Conservation (phyloP, 169 alveolate genomes). For the Eimeria necatrix region DNA sequence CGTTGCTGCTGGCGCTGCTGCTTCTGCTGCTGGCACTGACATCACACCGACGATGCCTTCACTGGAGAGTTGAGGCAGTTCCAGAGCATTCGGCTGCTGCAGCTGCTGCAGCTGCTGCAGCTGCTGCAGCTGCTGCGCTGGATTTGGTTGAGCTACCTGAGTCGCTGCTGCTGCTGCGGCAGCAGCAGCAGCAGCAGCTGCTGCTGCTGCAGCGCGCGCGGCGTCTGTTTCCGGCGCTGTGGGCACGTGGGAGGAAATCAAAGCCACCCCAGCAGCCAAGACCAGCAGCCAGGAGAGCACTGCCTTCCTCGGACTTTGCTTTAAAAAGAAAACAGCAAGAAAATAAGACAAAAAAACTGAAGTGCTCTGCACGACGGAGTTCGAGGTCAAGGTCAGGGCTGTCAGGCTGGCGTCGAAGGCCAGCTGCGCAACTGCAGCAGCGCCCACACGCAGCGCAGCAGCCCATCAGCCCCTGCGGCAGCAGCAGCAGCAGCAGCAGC, state of each 20-base stretch:
- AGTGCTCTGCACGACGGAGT: background rate
- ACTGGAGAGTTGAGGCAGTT: background rate
- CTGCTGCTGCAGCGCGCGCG: background rate
- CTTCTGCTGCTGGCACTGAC: background rate
- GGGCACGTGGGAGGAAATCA: conserved; percentile 34
- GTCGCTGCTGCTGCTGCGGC: background rate
- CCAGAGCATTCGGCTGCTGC: background rate
- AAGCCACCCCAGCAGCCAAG: background rate
- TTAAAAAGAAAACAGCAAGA: background rate
- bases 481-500: conserved; percentile 1
- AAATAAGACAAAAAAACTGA: background rate
- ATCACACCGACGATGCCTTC: background rate
- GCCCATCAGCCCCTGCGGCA: background rate
- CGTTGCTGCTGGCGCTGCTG: background rate
- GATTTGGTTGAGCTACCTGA: background rate
- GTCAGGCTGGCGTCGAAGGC: conserved; percentile 18
- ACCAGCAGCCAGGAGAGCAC: background rate
- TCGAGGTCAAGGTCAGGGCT: background rate
- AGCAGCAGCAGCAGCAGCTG: background rate
- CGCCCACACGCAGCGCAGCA: background rate
- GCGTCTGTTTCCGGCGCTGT: background rate
- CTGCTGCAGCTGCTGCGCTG: background rate
- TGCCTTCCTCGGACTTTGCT: background rate
- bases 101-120: background rate
- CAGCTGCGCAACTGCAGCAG: conserved; percentile 26